Evolutionary conservation across 2,329 filamentous ascomycete species (phyloP), one percentile per base, ranked within the genome.

Genomic region (Botryotinia globosa): DNA sequence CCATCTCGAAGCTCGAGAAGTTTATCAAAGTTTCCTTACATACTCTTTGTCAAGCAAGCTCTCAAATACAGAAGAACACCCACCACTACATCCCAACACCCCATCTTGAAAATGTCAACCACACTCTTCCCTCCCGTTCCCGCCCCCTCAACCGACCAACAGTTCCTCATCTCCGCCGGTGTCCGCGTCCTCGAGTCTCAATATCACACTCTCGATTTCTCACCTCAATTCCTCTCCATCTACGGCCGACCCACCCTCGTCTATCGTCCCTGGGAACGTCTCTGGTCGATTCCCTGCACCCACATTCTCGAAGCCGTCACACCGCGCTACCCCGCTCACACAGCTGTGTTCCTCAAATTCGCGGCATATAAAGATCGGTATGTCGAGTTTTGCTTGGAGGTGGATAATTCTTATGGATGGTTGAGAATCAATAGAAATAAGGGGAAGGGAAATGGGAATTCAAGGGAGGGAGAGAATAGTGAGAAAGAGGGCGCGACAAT

Each of bases 371-470:
- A 16, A 25, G 45, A 37, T 25, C 32, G 45, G 4, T 54, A 29
- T 39, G 5, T 66, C 5, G 64, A 66, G 64, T 66, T 54, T 54
- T 66, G 64, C 25, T 7, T 29, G 45, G 45, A 29, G 64, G 64
- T 66, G 9, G 64, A 66, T 66, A n/a, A 34, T 4, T 34, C 22
- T 65, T 64, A n/a, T n/a, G 59, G 34, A 39, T 16, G 34, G 59
- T 44, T 22, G 61, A 18, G 39, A 18, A 29, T 18, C 18, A 20
- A 39, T 61, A 61, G 2, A 5, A 5, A 12, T 7, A 39, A 39
- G 29, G 12, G 32, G 0, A 16, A 14, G 32, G 25, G 3, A 14
- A 54, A 54, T 2, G 25, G 1, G 48, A 22, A 4, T 29, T 3
- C 0, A 22, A 32, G 4, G 29, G 4, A 8, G 29, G 12, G 29